These are phyloP conservation scores for Mycena leptocephala DNA, from an alignment of 768 basidiomycete genomes.

Conservation along the genomic window DNA sequence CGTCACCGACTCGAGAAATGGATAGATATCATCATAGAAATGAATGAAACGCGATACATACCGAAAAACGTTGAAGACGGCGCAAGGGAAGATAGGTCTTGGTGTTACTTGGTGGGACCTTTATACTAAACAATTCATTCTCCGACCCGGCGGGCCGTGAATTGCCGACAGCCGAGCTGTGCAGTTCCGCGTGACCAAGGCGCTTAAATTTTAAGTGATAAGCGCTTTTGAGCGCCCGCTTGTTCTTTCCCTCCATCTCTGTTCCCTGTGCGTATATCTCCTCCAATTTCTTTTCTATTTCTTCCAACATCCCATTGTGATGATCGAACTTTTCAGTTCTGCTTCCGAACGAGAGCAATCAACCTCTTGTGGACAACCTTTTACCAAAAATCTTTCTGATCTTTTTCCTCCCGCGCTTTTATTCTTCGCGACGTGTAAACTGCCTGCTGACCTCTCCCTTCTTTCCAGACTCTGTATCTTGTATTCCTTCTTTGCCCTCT, in stretches of 20 bases:
- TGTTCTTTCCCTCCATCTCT: neutral
- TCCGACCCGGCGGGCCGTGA: neutral
- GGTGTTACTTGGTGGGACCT: neutral
- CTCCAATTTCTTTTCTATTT: slow-evolving; percentile 10
- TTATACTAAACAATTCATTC: neutral
- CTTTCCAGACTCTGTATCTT: slow-evolving; percentile 7
- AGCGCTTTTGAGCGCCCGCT: too few species aligned
- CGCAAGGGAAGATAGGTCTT: neutral
- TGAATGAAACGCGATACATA: neutral
- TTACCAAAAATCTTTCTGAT: slow-evolving; percentile 75
- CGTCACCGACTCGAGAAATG: slow-evolving; percentile 79
- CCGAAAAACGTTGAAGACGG: neutral
- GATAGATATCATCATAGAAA: slow-evolving; percentile 30
- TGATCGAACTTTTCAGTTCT: slow-evolving; percentile 80
- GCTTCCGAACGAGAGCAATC: slow-evolving; percentile 84
- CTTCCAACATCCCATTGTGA: slow-evolving; percentile 49
- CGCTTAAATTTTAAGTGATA: neutral
- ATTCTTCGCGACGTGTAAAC: neutral
- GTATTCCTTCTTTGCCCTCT: neutral
- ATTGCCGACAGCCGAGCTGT: neutral
- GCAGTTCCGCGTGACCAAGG: neutral
- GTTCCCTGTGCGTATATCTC: slow-evolving; percentile 24
- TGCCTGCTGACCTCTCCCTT: slow-evolving; percentile 39
- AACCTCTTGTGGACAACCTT: slow-evolving; percentile 84
- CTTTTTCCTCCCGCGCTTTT: slow-evolving; percentile 34